Evolutionary conservation across 2,329 filamentous ascomycete species (phyloP).

Genomic region (Botryotinia calthae): DNA sequence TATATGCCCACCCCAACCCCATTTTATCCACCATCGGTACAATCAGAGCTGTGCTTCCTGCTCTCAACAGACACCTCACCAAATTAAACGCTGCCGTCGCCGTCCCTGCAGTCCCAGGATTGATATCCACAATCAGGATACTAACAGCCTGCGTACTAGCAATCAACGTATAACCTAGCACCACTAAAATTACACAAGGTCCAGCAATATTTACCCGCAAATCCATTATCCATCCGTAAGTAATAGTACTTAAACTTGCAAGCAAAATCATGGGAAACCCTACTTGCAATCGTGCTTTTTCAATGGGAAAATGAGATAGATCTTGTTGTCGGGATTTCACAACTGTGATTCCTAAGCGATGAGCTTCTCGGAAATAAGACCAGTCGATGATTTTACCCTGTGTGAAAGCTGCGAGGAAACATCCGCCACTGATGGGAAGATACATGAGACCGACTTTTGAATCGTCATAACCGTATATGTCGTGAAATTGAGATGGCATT

Average conservation of each 20-base stretch:
- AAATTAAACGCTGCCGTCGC: slow-evolving; percentile 58
- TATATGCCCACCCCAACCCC: slow-evolving; percentile 53
- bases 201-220: slow-evolving; percentile 45
- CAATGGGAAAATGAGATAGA: slow-evolving; percentile 50
- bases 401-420: slow-evolving; percentile 46
- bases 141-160: slow-evolving; percentile 53
- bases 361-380: slow-evolving; percentile 65
- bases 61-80: slow-evolving; percentile 54
- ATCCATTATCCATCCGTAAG: slow-evolving; percentile 54
- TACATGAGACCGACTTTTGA: slow-evolving; percentile 29
- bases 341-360: slow-evolving; percentile 50
- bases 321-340: slow-evolving; percentile 53
- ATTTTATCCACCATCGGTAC: slow-evolving; percentile 51
- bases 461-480: slow-evolving; percentile 27
- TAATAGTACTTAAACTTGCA: slow-evolving; percentile 46
- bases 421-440: slow-evolving; percentile 46
- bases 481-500: slow-evolving; percentile 46
- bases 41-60: slow-evolving; percentile 51
- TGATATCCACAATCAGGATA: slow-evolving; percentile 55
- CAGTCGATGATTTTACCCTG: slow-evolving; percentile 55
- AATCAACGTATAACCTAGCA: slow-evolving; percentile 50
- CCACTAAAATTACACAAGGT: slow-evolving; percentile 47
- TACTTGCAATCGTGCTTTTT: slow-evolving; percentile 50
- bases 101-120: slow-evolving; percentile 51
- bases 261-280: slow-evolving; percentile 52